Evolutionary conservation across 2,329 filamentous ascomycete genomes (phyloP).

Genomic region (Xylariales sp.): DNA sequence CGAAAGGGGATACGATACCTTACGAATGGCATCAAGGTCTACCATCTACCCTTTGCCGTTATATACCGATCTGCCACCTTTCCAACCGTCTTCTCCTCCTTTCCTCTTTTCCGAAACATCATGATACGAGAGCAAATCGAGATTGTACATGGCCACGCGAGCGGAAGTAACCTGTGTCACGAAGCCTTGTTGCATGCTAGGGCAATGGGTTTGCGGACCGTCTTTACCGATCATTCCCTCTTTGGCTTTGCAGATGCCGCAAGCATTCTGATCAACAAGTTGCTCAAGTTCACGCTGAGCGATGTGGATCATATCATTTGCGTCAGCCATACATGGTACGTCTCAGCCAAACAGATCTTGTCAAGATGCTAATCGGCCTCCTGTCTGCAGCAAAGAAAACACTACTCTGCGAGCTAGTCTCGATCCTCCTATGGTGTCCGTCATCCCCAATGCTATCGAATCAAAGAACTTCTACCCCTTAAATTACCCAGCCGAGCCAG

Average conservation of each 20-base stretch:
- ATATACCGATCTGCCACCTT: slow-evolving; percentile 93
- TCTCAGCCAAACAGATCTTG: no score
- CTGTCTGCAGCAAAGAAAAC: slow-evolving; percentile 76
- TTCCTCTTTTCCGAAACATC: slow-evolving; percentile 95
- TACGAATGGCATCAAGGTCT: slow-evolving; percentile 97
- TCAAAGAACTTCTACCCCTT: slow-evolving; percentile 89
- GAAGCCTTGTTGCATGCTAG: slow-evolving; percentile 92
- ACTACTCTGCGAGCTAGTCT: slow-evolving; percentile 91
- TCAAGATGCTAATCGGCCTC: no score
- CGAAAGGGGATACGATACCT: slow-evolving; percentile 90
- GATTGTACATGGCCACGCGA: slow-evolving; percentile 97
- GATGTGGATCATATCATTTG: slow-evolving; percentile 98
- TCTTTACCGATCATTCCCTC: slow-evolving; percentile 95
- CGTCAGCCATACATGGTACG: slow-evolving; percentile 93
- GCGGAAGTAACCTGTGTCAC: slow-evolving; percentile 86
- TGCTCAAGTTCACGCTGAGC: slow-evolving; percentile 91
- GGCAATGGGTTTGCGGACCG: slow-evolving; percentile 92
- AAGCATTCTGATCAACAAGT: slow-evolving; percentile 94
- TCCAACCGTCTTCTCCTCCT: slow-evolving; percentile 97
- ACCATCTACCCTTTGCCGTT: slow-evolving; percentile 92
- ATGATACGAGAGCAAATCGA: slow-evolving; percentile 90
- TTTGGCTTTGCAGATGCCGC: slow-evolving; percentile 96
- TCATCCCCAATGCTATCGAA: slow-evolving; percentile 95
- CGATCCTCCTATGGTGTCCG: slow-evolving; percentile 94
- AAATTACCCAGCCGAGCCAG: slow-evolving; percentile 35